Conservation (phyloP, 345 rosid species). For the Clarkia xantiana region DNA sequence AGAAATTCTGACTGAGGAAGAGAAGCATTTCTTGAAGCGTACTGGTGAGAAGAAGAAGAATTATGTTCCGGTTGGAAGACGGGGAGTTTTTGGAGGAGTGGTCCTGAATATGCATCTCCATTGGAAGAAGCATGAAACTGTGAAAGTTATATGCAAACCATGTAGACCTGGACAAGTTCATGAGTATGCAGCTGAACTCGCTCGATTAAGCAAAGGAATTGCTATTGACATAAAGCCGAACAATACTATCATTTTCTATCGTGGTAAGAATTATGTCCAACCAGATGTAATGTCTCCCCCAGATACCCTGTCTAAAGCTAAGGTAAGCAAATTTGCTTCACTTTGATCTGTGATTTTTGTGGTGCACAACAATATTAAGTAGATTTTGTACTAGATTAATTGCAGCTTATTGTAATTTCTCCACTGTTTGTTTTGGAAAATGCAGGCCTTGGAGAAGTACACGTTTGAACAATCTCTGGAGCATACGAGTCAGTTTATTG, state of each 20-base stretch:
- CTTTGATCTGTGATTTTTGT: no score
- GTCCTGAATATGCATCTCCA: constrained; percentile 94
- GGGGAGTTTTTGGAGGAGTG: constrained; percentile 94
- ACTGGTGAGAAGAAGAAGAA: constrained; percentile 84
- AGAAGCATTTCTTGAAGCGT: constrained; percentile 79
- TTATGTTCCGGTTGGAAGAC: constrained; percentile 72
- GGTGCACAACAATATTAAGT: no score
- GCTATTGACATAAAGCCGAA: constrained; percentile 68
- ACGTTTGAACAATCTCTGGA: constrained; percentile 72
- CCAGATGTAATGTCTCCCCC: constrained; percentile 59
- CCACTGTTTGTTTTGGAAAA: background rate
- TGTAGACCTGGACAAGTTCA: constrained; percentile 72
- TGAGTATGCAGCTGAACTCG: constrained; percentile 73
- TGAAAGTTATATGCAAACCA: constrained; percentile 78
- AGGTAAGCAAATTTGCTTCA: no score
- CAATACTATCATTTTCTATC: constrained; percentile 55
- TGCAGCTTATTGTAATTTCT: background rate
- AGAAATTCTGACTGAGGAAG: constrained; percentile 78
- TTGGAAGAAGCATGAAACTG: constrained; percentile 94
- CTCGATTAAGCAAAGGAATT: constrained; percentile 70
- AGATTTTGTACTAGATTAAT: no score
- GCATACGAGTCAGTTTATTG: constrained; percentile 86
- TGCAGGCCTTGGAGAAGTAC: constrained; percentile 79
- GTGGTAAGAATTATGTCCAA: constrained; percentile 83
- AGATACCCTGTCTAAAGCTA: no score